Conservation (phyloP, 768 basidiomycete genomes). For the Phlebiopsis gigantea region DNA sequence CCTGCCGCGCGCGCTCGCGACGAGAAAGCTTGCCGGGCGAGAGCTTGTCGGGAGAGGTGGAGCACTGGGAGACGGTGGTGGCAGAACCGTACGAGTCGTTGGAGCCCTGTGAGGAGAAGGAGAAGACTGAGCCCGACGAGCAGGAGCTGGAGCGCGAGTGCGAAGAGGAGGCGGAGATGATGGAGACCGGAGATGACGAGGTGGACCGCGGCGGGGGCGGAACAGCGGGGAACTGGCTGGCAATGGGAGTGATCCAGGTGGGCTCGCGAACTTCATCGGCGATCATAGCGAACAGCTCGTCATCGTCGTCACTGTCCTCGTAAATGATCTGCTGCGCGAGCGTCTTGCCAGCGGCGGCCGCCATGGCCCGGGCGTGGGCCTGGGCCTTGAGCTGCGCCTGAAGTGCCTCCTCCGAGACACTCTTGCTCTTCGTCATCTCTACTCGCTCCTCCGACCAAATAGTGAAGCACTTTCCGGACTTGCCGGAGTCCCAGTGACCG, state of each 20-base stretch:
- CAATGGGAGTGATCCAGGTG: constrained; percentile 63
- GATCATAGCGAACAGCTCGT: constrained; percentile 69
- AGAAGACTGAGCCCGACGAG: constrained; percentile 71
- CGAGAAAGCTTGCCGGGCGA: constrained; percentile 48
- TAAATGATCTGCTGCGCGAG: constrained; percentile 71
- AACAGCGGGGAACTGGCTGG: constrained; percentile 50
- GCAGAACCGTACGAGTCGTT: constrained; percentile 34
- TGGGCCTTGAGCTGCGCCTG: constrained; percentile 19
- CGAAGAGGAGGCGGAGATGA: constrained; percentile 48
- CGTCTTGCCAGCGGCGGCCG: constrained; percentile 41
- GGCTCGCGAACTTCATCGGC: constrained; percentile 65
- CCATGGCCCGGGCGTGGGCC: constrained; percentile 18
- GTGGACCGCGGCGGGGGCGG: constrained; percentile 26
- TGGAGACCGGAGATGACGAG: constrained; percentile 36
- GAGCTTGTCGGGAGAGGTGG: constrained; percentile 21
- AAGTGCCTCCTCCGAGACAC: constrained; percentile 13
- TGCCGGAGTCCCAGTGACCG: constrained; percentile 34
- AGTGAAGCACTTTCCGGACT: constrained; percentile 47
- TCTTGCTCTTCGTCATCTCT: constrained; percentile 22
- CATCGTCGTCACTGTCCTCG: constrained; percentile 66
- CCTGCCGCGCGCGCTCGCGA: constrained; percentile 63
- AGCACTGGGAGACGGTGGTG: constrained; percentile 38
- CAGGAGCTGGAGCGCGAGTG: constrained; percentile 50
- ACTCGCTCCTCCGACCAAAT: constrained; percentile 60
- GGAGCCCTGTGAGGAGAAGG: constrained; percentile 53